Base-by-base conservation (phyloP, 768 basidiomycete genomes). In the Mycena pura region DNA sequence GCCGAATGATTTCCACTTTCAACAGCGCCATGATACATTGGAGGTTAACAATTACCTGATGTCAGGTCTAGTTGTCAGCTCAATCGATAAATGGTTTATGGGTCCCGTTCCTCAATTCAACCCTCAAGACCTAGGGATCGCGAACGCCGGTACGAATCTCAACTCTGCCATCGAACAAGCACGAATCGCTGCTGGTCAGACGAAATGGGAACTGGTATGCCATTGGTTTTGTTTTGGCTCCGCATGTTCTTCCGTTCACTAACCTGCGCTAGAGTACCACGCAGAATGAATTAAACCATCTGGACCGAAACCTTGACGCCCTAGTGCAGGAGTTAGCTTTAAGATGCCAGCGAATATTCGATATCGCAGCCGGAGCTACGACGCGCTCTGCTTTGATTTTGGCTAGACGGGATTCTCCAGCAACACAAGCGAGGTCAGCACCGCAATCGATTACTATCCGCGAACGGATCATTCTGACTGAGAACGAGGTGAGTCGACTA, bases 41-140 rank as follows among this genome's bases (percentile, higher is more conserved):
- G 90, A 92, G 79, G 92, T 91, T 50, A 91, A 91, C 72, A 84
- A 86, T 65, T 94, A 94, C 72, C 79, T 94, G 68, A 85, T 84
- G 67, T 85, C 84, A 40, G 90, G 92, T 46, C 81, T 94, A 41
- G 78, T 82, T 51, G 77, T 79, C 52, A 92, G 89, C 72, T 76
- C 81, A 48, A 84, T 94, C 74, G 92, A 93, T 77, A 82, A 81
- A 64, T 94, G 92, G 90, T 94, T 94, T 73, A 80, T 80, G 71
- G 91, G 90, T 19, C 83, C 85, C 17, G 71, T 80, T 27, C 86
- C 87, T 22, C 72, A 71, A 44, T 86, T 88, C 70, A 75, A 77
- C 15, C 75, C 80, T 24, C 72, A 71, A 62, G 83, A 86, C 67
- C 68, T 87, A 38, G 84, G 84, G 52, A 73, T 84, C 51, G 76